Evolutionary conservation across 352 stramenopile species (phyloP).

Genomic region (Elongisporangium undulatum): DNA sequence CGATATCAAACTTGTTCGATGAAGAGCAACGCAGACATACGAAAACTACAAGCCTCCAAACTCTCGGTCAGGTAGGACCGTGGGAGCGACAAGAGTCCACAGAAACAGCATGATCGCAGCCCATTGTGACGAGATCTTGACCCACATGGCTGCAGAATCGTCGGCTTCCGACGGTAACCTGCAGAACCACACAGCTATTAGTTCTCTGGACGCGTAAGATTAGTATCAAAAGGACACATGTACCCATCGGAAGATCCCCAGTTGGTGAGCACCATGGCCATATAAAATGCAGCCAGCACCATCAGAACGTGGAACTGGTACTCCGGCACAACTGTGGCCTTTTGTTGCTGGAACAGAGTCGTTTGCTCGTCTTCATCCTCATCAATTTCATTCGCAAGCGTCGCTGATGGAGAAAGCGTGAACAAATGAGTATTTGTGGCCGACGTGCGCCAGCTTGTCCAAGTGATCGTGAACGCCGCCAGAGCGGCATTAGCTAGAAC

Average conservation of each 20-base stretch:
- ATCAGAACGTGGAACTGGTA: slow-evolving; percentile 78
- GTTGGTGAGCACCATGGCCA: slow-evolving; percentile 82
- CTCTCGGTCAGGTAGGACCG: slow-evolving; percentile 89
- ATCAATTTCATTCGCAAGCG: slow-evolving; percentile 2
- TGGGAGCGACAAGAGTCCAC: slow-evolving; percentile 93
- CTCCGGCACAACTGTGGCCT: slow-evolving; percentile 33
- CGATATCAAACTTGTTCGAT: neutral
- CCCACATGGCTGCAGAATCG: slow-evolving; percentile 90
- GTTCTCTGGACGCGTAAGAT: neutral
- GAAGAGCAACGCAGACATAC: neutral
- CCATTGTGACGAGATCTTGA: slow-evolving; percentile 93
- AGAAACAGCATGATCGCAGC: slow-evolving; percentile 87
- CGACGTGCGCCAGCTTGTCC: slow-evolving; percentile 68
- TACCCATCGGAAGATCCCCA: slow-evolving; percentile 65
- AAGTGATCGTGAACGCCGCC: slow-evolving; percentile 57
- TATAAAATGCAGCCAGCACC: slow-evolving; percentile 71
- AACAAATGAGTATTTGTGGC: slow-evolving; percentile 57
- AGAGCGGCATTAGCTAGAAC: slow-evolving; percentile 49
- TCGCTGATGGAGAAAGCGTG: slow-evolving; percentile 24
- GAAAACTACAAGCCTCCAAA: slow-evolving; percentile 47
- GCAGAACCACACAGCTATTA: neutral
- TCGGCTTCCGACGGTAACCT: slow-evolving; percentile 39
- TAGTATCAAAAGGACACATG: neutral
- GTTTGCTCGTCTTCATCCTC: slow-evolving; percentile 9
- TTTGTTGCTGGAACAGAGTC: slow-evolving; percentile 13